Conservation (phyloP, 2,329 filamentous ascomycete species). For the Apiospora aurea region DNA sequence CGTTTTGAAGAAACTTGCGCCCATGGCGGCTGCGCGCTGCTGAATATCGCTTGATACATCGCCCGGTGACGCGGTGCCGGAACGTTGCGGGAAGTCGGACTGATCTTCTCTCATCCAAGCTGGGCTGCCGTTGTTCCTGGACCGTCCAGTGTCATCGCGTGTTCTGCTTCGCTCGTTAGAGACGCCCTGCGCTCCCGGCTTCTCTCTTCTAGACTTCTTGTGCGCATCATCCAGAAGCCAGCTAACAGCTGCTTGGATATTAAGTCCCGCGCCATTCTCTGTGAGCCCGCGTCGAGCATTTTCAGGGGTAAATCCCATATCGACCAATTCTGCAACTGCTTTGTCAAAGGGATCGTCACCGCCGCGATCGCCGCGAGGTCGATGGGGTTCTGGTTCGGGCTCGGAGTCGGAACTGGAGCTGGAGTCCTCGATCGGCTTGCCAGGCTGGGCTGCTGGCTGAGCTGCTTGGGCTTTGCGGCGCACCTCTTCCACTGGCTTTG, state of each 20-base stretch:
- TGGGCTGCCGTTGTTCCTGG: constrained; percentile 53
- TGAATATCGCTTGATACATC: constrained; percentile 74
- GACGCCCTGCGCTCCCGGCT: constrained; percentile 62
- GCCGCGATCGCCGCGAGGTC: constrained; percentile 24
- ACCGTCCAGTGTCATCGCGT: constrained; percentile 44
- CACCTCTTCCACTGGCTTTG: constrained; percentile 69
- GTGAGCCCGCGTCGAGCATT: constrained; percentile 82
- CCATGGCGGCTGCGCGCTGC: constrained; percentile 82
- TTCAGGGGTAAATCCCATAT: constrained; percentile 91
- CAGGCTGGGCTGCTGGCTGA: constrained; percentile 55
- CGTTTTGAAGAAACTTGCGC: constrained; percentile 87
- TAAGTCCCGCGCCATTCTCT: constrained; percentile 78
- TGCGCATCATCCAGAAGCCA: constrained; percentile 94
- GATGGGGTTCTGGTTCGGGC: constrained; percentile 33
- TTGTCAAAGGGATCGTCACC: constrained; percentile 72
- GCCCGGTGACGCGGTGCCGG: constrained; percentile 63
- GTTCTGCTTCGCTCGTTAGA: constrained; percentile 49
- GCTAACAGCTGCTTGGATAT: constrained; percentile 86
- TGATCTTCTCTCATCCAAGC: constrained; percentile 69
- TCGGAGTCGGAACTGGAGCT: constrained; percentile 57
- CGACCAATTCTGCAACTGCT: constrained; percentile 86
- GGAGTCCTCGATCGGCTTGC: constrained; percentile 62
- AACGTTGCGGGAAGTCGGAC: constrained; percentile 50
- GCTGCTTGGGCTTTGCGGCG: constrained; percentile 53
- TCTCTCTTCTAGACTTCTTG: constrained; percentile 78